A percentile compares a stretch with the other conserved stretches of the same genome.
Evolutionary conservation across 2,329 filamentous ascomycete genomes (phyloP).

Genomic region (Fusarium verrucosum): DNA sequence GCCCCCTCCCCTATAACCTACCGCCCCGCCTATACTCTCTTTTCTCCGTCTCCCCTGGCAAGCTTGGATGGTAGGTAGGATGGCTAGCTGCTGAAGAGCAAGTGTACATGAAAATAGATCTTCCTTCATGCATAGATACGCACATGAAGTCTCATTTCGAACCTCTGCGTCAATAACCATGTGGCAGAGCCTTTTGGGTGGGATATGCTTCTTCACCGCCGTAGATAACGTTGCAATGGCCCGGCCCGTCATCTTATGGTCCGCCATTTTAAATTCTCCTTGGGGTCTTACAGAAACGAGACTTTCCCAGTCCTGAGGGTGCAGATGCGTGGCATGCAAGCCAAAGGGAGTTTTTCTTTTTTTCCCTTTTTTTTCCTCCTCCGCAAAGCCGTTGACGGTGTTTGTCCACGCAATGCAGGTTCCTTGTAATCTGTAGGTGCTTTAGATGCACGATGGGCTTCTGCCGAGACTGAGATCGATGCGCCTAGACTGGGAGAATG

Average conservation of each 20-base stretch:
- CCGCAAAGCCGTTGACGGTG: constrained; percentile 30
- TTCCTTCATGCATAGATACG: constrained; percentile 11
- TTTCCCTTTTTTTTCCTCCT: constrained; percentile 14
- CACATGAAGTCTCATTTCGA: constrained; percentile 30
- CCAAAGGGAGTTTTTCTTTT: constrained; percentile 11
- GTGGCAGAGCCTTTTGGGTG: constrained; percentile 17
- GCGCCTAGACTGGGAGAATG: constrained; percentile 8
- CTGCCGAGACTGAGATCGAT: constrained; percentile 28
- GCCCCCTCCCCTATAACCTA: constrained; percentile 18
- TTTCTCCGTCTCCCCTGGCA: constrained; percentile 7
- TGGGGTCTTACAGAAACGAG: not conserved
- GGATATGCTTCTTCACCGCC: constrained; percentile 30
- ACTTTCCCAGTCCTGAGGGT: constrained; percentile 11
- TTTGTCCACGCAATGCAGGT: constrained; percentile 29
- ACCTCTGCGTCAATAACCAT: constrained; percentile 7
- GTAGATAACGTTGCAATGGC: constrained; percentile 15
- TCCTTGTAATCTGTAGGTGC: constrained; percentile 17
- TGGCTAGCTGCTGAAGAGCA: constrained; percentile 1
- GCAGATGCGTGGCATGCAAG: constrained; percentile 31
- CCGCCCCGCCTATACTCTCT: constrained; percentile 20
- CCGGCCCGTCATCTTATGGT: constrained; percentile 2
- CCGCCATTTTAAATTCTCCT: not conserved
- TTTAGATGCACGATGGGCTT: constrained; percentile 38
- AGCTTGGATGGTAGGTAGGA: too few species aligned
- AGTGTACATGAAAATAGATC: constrained; percentile 16